Conservation (phyloP, 441 rosid species). For the Erodium texanum region DNA sequence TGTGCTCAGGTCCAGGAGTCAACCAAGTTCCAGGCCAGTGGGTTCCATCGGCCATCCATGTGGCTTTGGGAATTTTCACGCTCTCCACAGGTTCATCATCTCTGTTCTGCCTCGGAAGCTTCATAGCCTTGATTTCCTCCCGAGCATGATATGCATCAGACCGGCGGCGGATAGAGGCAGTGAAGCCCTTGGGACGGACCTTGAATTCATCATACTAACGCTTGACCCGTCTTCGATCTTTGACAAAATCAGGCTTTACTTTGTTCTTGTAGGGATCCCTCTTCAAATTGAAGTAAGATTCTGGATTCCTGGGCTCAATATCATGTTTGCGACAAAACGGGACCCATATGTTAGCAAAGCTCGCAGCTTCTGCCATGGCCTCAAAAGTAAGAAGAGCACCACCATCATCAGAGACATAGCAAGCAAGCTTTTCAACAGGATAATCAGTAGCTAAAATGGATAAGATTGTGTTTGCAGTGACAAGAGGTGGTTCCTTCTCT, state of each 20-base stretch:
- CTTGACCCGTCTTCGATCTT: conserved; percentile 81
- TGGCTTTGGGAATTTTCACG: conserved; percentile 53
- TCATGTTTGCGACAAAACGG: conserved; percentile 84
- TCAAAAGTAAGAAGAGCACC: conserved; percentile 79
- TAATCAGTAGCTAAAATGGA: conserved; percentile 82
- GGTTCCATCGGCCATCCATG: conserved; percentile 93
- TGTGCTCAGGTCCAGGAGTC: conserved; percentile 52
- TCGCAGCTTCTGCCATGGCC: conserved; percentile 78
- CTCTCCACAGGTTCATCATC: conserved; percentile 30
- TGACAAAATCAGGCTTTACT: conserved; percentile 68
- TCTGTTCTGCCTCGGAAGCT: conserved; percentile 57
- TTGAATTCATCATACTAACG: conserved; percentile 88
- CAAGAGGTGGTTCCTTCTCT: conserved; percentile 85
- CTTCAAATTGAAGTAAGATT: conserved; percentile 73
- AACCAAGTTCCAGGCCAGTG: conserved; percentile 94
- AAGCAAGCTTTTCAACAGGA: conserved; percentile 80
- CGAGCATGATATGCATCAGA: conserved; percentile 76
- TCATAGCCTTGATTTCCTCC: conserved; percentile 69
- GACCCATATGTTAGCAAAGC: conserved; percentile 78
- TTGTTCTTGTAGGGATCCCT: conserved; percentile 69
- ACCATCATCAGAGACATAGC: conserved; percentile 86
- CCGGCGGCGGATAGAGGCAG: conserved; percentile 66
- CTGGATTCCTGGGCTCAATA: conserved; percentile 84
- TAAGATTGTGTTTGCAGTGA: conserved; percentile 80
- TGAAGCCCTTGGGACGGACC: conserved; percentile 67